Base-by-base conservation (phyloP, 139 green algal species). In the Haematococcus lacustris region DNA sequence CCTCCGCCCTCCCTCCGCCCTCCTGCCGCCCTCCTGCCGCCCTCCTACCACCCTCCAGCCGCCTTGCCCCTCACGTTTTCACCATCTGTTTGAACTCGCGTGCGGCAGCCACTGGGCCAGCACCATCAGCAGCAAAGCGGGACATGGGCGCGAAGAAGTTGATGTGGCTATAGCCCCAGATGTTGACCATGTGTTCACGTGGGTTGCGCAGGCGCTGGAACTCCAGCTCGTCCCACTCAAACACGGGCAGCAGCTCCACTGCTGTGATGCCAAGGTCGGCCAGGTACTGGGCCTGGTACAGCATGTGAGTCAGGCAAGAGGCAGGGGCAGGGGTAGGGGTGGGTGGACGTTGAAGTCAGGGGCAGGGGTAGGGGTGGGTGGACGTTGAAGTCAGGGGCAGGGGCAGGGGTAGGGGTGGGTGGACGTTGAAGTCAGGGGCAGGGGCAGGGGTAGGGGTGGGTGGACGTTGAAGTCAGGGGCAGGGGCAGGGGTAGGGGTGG, bases 201-300 rank as follows among this genome's bases (percentile, higher is more conserved):
- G 92, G 90, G 83, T 97, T 97, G 53, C 66, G 74, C 57, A 68
- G 68, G 32, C 90, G 75, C 85, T 95, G 86, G 71, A 97, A 93
- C 82, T 97, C 93, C 33, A 97, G 79, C 85, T 97, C 93, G 66
- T 97, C 92, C 50, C 90, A 97, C 78, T 97, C 93, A 80, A 96
- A 96, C 7, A 97, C 90, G 0, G 93, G 93, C 74, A 97, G 81
- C 53, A 97, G 82, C 85, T 97, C 93, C 38, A 97, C 91, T 4
- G 90, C 91, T 39, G 85, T 97, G 41, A 97, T 75, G 5, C 93
- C 91, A 39, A 97, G 84, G n/a, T 83, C 77, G 40, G 78, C 50
- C 3, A 97, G 80, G 77, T 95, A 88, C 23, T 75, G 40, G 3
- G 73, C 81, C 78, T 85, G 83, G 1, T 66, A 38, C 32, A 33